phyloP scores from a whole-genome alignment of 108 stramenopile genomes.

The Cyclotella cryptica region DNA sequence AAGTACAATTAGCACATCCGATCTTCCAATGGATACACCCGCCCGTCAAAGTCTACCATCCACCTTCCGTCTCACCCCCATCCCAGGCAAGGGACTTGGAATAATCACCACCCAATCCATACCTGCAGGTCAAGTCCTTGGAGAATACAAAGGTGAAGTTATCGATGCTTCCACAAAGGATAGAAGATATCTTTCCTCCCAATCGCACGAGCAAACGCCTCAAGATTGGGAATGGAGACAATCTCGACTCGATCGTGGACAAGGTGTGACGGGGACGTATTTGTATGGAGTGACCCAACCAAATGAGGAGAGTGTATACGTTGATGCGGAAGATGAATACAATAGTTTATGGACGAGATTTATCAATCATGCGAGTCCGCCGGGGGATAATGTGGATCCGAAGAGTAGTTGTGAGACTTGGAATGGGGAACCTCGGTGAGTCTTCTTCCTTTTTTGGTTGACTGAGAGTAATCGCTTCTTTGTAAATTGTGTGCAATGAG shows the following conservation, averaged over 20 bases:
- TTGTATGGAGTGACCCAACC: constrained; percentile 48
- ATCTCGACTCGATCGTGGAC: constrained; percentile 48
- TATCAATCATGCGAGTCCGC: constrained; percentile 55
- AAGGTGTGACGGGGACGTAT: constrained; percentile 53
- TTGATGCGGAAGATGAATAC: constrained; percentile 66
- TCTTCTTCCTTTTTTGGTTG: background rate
- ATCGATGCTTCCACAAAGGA: constrained; percentile 49
- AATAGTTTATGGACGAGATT: constrained; percentile 56
- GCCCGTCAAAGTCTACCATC: constrained; percentile 51
- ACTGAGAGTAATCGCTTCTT: background rate
- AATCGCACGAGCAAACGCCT: constrained; percentile 8
- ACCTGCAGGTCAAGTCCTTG: constrained; percentile 35
- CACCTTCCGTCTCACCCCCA: constrained; percentile 28
- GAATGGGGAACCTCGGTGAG: constrained; percentile 26
- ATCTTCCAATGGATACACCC: constrained; percentile 45
- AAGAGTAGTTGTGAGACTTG: constrained; percentile 53
- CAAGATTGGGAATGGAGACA: constrained; percentile 53
- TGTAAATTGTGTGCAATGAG: too few relatives aligned
- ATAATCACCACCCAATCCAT: constrained; percentile 29
- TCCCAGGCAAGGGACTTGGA: constrained; percentile 51
- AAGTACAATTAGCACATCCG: too few relatives aligned
- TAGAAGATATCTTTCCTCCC: constrained; percentile 48
- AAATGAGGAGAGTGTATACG: constrained; percentile 24
- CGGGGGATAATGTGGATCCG: constrained; percentile 40
- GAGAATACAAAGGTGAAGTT: constrained; percentile 62